Percentiles rank a stretch among this genome's conserved stretches.
phyloP scores from a whole-genome alignment of 106 monocot genomes.

The Xerophyta viscosa region DNA sequence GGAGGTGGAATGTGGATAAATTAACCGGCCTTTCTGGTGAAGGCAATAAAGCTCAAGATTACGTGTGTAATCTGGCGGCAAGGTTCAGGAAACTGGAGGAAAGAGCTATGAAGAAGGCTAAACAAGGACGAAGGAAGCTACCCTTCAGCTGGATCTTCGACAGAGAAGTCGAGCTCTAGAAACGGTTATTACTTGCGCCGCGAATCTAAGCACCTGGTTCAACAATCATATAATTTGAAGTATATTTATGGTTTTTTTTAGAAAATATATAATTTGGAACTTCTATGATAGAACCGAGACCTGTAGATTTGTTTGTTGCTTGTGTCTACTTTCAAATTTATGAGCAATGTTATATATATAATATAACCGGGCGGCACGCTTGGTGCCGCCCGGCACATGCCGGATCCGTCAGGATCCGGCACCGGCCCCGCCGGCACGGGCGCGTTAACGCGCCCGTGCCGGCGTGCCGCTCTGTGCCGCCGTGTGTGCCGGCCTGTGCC shows the following conservation, averaged over 20 bases:
- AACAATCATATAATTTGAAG: neutral
- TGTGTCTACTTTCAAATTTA: too few relatives aligned
- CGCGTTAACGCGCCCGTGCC: too few relatives aligned
- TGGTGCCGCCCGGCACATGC: too few relatives aligned
- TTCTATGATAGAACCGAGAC: too few relatives aligned
- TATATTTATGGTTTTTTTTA: neutral
- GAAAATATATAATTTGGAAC: too few relatives aligned
- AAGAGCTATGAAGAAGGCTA: constrained; percentile 19
- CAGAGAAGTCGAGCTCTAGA: constrained; percentile 27
- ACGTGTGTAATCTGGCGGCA: constrained; percentile 23
- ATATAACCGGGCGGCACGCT: too few relatives aligned
- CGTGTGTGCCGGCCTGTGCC: too few relatives aligned
- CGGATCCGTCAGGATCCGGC: too few relatives aligned
- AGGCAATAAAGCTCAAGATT: constrained; percentile 28
- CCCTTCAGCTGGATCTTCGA: constrained; percentile 38
- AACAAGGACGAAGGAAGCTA: constrained; percentile 12
- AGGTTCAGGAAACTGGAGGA: constrained; percentile 30
- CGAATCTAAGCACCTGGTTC: neutral
- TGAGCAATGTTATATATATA: too few relatives aligned
- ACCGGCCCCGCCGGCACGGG: too few relatives aligned
- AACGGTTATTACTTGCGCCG: neutral
- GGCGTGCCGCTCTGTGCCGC: too few relatives aligned
- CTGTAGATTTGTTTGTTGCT: too few relatives aligned
- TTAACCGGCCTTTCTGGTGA: constrained; percentile 27
- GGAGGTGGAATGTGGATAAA: constrained; percentile 10